phyloP scores from a whole-genome alignment of 164 flowering plant genomes.

The Tetracentron sinense region DNA sequence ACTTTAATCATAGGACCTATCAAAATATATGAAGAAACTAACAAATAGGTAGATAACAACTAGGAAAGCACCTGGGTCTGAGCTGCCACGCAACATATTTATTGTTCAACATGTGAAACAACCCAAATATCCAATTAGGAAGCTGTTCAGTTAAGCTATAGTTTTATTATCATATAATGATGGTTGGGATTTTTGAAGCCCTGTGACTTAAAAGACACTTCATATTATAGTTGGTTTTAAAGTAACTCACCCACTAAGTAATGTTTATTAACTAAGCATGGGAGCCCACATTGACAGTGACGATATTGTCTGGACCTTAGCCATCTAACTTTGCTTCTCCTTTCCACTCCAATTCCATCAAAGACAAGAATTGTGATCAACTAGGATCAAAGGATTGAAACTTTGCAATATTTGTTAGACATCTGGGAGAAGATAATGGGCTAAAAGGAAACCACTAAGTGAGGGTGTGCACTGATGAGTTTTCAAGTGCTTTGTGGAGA shows the following conservation, averaged over 20 bases:
- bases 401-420: neutral
- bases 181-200: conserved; percentile 10
- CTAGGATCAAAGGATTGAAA: neutral
- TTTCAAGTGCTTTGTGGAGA: neutral
- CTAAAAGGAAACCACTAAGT: neutral
- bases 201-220: conserved; percentile 29
- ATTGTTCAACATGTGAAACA: neutral
- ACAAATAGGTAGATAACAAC: neutral
- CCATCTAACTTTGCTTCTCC: neutral
- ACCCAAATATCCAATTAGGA: neutral
- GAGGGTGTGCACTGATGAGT: neutral
- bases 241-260: conserved; percentile 20
- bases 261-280: neutral
- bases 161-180: conserved; percentile 7
- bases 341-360: neutral
- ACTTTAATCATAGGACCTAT: neutral
- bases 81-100: neutral
- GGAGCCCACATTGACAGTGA: neutral
- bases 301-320: neutral
- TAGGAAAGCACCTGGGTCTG: neutral
- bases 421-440: neutral
- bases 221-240: conserved; percentile 17
- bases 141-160: neutral
- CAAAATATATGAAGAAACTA: neutral
- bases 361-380: neutral